Evolutionary conservation across 345 rosid species (phyloP), one percentile per base, ranked within the genome.

Genomic region (Eucalyptus melliodora): DNA sequence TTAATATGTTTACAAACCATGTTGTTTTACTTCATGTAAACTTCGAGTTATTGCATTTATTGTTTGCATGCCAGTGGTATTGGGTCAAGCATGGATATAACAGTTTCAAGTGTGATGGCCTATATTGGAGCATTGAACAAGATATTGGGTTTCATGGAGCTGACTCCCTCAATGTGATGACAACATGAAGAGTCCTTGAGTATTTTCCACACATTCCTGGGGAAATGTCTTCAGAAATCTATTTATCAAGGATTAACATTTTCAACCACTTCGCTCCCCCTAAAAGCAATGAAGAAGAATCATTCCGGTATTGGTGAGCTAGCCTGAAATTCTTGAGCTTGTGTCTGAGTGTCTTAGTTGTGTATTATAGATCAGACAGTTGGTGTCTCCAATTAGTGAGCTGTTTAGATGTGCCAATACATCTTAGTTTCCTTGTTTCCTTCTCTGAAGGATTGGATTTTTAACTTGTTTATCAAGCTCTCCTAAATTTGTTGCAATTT

Each of bases 81-180:
- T 3, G 98, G 99, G 90, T 96, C 97, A 34, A 95, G 94, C 88
- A 95, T 97, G 97, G 99, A 98, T 90, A 92, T 98, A 80, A 96
- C 94, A 65, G 99, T 96, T 88, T 98, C 99, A 47, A 98, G 99
- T 89, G 98, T 96, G 77, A 98, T 92, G 95, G 98, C 99, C 37
- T 96, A 98, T 88, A 87, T 96, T 4, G 95, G 97, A 42, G 99
- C 99, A 85, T 47, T 97, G 56, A 98, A 98, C 93, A 98, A 97
- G 92, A 96, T 98, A 98, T 67, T 96, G n/a, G 94, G 97, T 59
- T 94, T 96, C 89, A 93, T 93, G 91, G 93, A 90, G 44, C 90
- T 83, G 89, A 7, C 88, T 47, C 89, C 94, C 1, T 19, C 59
- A 53, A 23, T 11, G 30, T 77, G 85, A 24, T 11, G 16, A 77